Evolutionary conservation across 129 eudicot genomes (phyloP), one percentile per base, ranked within the genome.

Genomic region (Ambrosia artemisiifolia): DNA sequence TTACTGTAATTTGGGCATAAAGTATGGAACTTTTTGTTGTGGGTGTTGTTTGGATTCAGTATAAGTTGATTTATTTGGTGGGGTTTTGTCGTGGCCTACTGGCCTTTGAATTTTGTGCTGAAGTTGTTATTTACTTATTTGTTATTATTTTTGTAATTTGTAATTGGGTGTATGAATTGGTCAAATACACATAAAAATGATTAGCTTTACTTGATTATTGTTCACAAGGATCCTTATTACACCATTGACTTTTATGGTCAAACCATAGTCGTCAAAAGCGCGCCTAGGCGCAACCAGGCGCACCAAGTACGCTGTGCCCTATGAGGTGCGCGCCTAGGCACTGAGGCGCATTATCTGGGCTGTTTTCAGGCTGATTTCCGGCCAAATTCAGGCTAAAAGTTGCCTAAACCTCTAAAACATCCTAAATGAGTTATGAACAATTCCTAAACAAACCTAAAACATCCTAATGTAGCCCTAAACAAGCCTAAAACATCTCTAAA

Each of bases 231-330:
- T 72, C 55, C 7, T 3, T 17, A n/a, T 46, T 73, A 17, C 51
- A 46, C 6, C 47, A 42, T 44, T 72, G 76, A 71, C 76, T 71
- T 40, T 71, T 24, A 14, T 38, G 55, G 67, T 71, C 67, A 71
- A n/a, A n/a, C n/a, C n/a, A n/a, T n/a, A n/a, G n/a, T n/a, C n/a
- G n/a, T n/a, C n/a, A n/a, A n/a, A n/a, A n/a, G n/a, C n/a, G n/a
- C n/a, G n/a, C n/a, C n/a, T n/a, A n/a, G n/a, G n/a, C n/a, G n/a
- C n/a, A n/a, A n/a, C n/a, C n/a, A n/a, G n/a, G n/a, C n/a, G n/a
- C n/a, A n/a, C n/a, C n/a, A n/a, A n/a, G n/a, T n/a, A n/a, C n/a
- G n/a, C n/a, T n/a, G n/a, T n/a, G n/a, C n/a, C n/a, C n/a, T n/a
- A n/a, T n/a, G n/a, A n/a, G n/a, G n/a, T n/a, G n/a, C n/a, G n/a